These are phyloP conservation scores for Abortiporus biennis DNA, from an alignment of 1,284 basidiomycete genomes.

Conservation along the genomic window DNA sequence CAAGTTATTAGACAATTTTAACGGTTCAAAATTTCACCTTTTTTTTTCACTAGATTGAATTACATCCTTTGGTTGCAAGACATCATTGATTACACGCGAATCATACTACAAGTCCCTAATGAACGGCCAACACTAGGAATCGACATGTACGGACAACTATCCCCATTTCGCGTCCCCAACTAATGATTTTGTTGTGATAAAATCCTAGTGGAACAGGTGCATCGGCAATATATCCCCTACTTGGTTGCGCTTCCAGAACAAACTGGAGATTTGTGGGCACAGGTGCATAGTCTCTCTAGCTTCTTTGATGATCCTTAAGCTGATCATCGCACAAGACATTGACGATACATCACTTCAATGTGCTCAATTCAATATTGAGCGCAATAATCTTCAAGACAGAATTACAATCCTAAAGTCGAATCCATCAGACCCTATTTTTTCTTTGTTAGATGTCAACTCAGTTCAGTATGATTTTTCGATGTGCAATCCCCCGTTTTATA, in stretches of 20 bases:
- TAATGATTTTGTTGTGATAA: conserved; percentile 4
- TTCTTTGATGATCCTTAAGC: conserved; percentile 1
- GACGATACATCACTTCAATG: conserved; percentile 52
- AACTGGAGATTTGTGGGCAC: conserved; percentile 64
- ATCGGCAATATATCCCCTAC: conserved; percentile 84
- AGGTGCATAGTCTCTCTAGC: conserved; percentile 40
- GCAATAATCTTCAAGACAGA: conserved; percentile 45
- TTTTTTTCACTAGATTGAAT: conserved; percentile 57
- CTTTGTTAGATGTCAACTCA: neutral
- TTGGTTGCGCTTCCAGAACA: conserved; percentile 55
- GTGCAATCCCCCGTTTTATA: conserved; percentile 96
- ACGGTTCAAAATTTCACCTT: neutral
- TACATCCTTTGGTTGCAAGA: conserved; percentile 75
- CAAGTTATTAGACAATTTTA: neutral
- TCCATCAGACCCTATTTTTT: conserved; percentile 33
- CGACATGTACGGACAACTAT: conserved; percentile 41
- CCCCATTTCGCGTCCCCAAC: neutral
- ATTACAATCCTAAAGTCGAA: conserved; percentile 42
- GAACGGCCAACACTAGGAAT: conserved; percentile 29
- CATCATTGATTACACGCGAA: conserved; percentile 25
- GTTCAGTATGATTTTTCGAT: conserved; percentile 60
- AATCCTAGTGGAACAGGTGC: conserved; percentile 82
- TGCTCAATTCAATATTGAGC: conserved; percentile 48
- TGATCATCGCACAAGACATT: conserved; percentile 45
- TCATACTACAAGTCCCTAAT: conserved; percentile 1